These are phyloP conservation scores for Phytopythium helicoides DNA, from an alignment of 352 stramenopile genomes.

Conservation along the genomic window DNA sequence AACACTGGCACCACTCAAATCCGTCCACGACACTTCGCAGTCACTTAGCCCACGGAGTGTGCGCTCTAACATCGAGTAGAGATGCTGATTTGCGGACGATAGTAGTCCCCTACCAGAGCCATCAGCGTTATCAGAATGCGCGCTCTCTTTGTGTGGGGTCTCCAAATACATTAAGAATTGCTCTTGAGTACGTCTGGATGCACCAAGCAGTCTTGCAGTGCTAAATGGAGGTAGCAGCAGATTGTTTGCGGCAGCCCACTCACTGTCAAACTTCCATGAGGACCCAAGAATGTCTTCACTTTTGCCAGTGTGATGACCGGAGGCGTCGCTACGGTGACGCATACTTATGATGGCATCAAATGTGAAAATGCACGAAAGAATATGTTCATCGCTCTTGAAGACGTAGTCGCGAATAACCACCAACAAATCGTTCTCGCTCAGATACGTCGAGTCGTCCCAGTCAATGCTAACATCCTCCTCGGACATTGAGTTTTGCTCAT, in stretches of 20 bases:
- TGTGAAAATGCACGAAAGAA: slow-evolving; percentile 78
- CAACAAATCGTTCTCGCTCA: slow-evolving; percentile 71
- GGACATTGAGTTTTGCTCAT: slow-evolving; percentile 46
- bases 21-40: slow-evolving; percentile 85
- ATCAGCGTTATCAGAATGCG: slow-evolving; percentile 3
- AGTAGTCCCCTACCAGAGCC: slow-evolving; percentile 13
- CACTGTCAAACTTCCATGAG: slow-evolving; percentile 42
- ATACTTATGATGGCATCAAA: slow-evolving; percentile 75
- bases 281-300: slow-evolving; percentile 46
- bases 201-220: slow-evolving; percentile 67
- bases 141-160: slow-evolving; percentile 14
- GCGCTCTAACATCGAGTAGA: slow-evolving; percentile 87
- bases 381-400: slow-evolving; percentile 76
- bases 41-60: slow-evolving; percentile 76
- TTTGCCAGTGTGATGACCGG: slow-evolving; percentile 32
- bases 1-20: slow-evolving; percentile 53
- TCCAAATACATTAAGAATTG: slow-evolving; percentile 88
- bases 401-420: slow-evolving; percentile 71
- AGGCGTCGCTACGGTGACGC: slow-evolving; percentile 41
- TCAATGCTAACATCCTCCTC: slow-evolving; percentile 40
- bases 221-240: slow-evolving; percentile 83
- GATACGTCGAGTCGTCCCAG: slow-evolving; percentile 37
- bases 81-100: slow-evolving; percentile 70
- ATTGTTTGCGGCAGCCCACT: slow-evolving; percentile 39
- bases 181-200: slow-evolving; percentile 62